Percentiles rank a stretch among this genome's conserved stretches.
Evolutionary conservation across 2,329 filamentous ascomycete genomes (phyloP).

Genomic region (Diplodia scrobiculata): DNA sequence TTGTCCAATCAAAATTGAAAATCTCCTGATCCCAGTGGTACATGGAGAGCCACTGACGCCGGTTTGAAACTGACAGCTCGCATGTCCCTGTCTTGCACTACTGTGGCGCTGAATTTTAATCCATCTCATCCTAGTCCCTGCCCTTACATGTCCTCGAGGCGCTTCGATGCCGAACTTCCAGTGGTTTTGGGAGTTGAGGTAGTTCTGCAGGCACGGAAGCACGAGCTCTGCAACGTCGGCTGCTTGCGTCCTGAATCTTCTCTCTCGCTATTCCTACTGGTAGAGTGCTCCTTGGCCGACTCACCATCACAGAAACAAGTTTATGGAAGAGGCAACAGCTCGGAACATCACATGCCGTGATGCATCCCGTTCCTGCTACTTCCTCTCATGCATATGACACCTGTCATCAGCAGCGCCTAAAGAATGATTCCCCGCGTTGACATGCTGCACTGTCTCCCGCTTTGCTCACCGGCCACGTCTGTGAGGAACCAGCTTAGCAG

Average conservation of each 20-base stretch:
- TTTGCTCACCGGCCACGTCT: background rate
- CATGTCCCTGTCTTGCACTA: constrained; percentile 1
- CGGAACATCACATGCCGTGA: background rate
- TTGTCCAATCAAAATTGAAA: background rate
- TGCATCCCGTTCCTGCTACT: background rate
- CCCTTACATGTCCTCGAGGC: background rate
- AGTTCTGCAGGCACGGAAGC: constrained; percentile 3
- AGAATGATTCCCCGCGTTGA: background rate
- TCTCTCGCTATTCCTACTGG: background rate
- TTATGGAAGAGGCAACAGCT: background rate
- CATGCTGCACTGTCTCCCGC: background rate
- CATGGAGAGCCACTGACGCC: background rate
- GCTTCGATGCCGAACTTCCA: background rate
- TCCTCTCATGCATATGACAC: background rate
- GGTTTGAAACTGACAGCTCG: background rate
- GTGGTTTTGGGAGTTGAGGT: background rate
- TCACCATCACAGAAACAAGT: background rate
- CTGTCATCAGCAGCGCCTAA: background rate
- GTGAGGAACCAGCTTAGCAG: background rate
- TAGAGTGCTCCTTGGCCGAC: background rate
- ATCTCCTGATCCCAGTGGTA: background rate
- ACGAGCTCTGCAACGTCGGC: constrained; percentile 8
- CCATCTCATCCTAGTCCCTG: background rate
- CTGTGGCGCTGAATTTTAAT: background rate
- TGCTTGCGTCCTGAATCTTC: background rate